Evolutionary conservation across 179 eudicot genomes (phyloP).

Genomic region (Pouteria campechiana): DNA sequence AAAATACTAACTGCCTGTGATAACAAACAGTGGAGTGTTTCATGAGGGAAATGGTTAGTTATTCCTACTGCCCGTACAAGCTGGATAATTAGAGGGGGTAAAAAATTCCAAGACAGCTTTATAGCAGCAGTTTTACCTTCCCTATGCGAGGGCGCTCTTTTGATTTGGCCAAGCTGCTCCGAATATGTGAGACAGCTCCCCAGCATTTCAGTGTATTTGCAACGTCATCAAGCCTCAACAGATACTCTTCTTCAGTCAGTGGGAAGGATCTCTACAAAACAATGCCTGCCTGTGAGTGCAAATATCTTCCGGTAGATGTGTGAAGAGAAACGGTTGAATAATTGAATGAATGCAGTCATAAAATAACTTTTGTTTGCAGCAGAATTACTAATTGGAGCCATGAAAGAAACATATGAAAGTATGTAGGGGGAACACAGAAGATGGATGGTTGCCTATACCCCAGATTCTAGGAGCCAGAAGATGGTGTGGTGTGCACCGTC

Average conservation of each 20-base stretch:
- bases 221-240: conserved; percentile 90
- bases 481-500: too few species aligned
- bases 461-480: too few species aligned
- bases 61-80: too few species aligned
- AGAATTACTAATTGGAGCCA: too few species aligned
- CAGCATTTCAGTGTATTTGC: conserved; percentile 88
- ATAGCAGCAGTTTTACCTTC: conserved; percentile 39
- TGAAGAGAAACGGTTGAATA: neutral
- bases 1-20: conserved; percentile 70
- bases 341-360: neutral
- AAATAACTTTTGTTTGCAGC: too few species aligned
- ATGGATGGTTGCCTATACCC: too few species aligned
- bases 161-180: conserved; percentile 58
- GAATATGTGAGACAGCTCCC: conserved; percentile 97
- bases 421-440: too few species aligned
- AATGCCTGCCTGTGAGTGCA: neutral
- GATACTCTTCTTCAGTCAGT: conserved; percentile 84
- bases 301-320: neutral
- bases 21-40: too few species aligned
- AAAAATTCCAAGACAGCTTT: too few species aligned
- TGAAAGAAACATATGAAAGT: too few species aligned
- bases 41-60: too few species aligned
- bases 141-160: conserved; percentile 96
- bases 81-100: too few species aligned
- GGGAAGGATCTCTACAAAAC: conserved; percentile 77